Conservation (phyloP, 495 filamentous ascomycete genomes). For the Beverwykella pulmonaria region DNA sequence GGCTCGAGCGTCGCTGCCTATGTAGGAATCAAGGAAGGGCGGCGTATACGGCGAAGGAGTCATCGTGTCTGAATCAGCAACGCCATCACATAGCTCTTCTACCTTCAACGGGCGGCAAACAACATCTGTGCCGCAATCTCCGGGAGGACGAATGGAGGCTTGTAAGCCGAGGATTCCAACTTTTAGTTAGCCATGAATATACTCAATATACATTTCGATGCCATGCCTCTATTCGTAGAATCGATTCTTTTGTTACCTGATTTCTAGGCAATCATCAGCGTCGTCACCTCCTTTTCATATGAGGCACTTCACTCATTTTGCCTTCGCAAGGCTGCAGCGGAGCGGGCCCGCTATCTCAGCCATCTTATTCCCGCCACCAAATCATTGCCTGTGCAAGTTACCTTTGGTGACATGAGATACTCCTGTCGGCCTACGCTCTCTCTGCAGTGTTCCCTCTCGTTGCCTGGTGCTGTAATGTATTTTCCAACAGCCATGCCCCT, state of each 20-base stretch:
- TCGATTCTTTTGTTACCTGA: neutral
- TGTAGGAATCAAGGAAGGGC: constrained; percentile 19
- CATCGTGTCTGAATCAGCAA: constrained; percentile 26
- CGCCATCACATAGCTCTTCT: constrained; percentile 22
- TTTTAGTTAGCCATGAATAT: constrained; percentile 16
- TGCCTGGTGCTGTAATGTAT: too few relatives aligned
- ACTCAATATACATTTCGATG: neutral
- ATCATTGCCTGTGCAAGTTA: too few relatives aligned
- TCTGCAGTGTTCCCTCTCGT: too few relatives aligned
- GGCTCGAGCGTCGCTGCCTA: constrained; percentile 41
- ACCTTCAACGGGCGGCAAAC: constrained; percentile 34
- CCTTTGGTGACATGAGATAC: too few relatives aligned
- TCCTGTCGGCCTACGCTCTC: too few relatives aligned
- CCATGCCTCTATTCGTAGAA: neutral
- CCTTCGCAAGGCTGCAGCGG: neutral
- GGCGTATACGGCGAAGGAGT: constrained; percentile 34
- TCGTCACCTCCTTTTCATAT: neutral
- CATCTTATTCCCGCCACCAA: neutral
- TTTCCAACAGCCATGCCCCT: too few relatives aligned
- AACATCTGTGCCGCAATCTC: constrained; percentile 22
- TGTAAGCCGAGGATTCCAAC: neutral
- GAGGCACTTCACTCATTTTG: neutral
- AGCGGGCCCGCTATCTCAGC: neutral
- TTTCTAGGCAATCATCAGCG: neutral
- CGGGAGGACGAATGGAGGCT: constrained; percentile 36